phyloP scores from a whole-genome alignment of 1,284 basidiomycete species.

The Rhodofomes roseus region DNA sequence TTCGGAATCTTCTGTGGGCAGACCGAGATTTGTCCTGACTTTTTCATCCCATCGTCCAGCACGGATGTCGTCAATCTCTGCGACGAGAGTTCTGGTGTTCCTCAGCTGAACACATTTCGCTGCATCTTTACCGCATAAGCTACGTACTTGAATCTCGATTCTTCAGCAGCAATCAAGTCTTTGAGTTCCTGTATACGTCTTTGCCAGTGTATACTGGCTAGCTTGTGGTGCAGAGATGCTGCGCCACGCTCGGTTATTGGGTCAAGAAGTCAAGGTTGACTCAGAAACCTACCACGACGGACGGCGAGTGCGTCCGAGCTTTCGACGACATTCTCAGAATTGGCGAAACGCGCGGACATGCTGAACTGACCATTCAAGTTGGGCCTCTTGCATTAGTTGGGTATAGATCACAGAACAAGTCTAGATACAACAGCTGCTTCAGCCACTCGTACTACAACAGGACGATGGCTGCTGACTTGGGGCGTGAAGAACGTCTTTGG shows the following conservation, averaged over 20 bases:
- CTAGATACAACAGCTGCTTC: conserved; percentile 33
- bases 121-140: neutral
- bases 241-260: neutral
- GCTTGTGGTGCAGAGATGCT: conserved; percentile 34
- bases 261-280: neutral
- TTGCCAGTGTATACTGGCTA: conserved; percentile 73
- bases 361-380: conserved; percentile 57
- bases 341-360: neutral
- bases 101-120: neutral
- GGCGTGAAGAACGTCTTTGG: conserved; percentile 67
- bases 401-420: conserved; percentile 66
- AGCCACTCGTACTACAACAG: conserved; percentile 7
- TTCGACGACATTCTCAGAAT: conserved; percentile 5
- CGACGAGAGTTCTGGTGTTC: conserved; percentile 36
- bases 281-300: conserved; percentile 15
- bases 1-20: conserved; percentile 12
- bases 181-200: conserved; percentile 69
- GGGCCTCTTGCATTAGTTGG: conserved; percentile 64
- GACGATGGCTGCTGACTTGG: conserved; percentile 41
- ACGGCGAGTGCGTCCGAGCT: conserved; percentile 19
- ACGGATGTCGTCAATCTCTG: conserved; percentile 75
- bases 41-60: conserved; percentile 63
- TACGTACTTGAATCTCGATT: conserved; percentile 72
- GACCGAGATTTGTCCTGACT: conserved; percentile 41
- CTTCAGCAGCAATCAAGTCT: conserved; percentile 64